Conservation (phyloP, 306 rosid genomes). For the Trifolium fragiferum region DNA sequence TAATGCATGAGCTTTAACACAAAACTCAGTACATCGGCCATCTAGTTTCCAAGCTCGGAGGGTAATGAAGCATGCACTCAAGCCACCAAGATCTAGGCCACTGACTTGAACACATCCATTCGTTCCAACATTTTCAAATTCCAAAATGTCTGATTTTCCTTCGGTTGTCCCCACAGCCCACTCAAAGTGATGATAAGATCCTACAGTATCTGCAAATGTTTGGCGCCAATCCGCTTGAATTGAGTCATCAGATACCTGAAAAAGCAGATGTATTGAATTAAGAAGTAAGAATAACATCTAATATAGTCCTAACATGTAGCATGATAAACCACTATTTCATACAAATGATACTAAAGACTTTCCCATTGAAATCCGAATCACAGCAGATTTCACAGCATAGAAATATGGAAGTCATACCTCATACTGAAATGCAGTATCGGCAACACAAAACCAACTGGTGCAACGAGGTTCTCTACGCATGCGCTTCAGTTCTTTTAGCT, state of each 20-base stretch:
- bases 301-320: constrained; percentile 13
- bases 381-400: constrained; percentile 35
- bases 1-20: constrained; percentile 94
- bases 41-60: constrained; percentile 95
- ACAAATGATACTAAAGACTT: constrained; percentile 14
- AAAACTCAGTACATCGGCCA: constrained; percentile 88
- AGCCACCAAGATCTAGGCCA: constrained; percentile 83
- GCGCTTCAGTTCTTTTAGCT: constrained; percentile 94
- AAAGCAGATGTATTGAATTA: constrained; percentile 30
- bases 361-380: constrained; percentile 38
- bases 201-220: constrained; percentile 81
- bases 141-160: constrained; percentile 92
- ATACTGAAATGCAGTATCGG: constrained; percentile 90
- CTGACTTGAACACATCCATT: constrained; percentile 74
- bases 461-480: constrained; percentile 91
- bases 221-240: constrained; percentile 94
- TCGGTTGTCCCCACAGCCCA: constrained; percentile 99
- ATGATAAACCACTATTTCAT: constrained; percentile 27
- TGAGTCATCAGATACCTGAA: constrained; percentile 83
- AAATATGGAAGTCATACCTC: constrained; percentile 70
- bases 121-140: constrained; percentile 93
- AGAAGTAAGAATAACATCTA: constrained; percentile 30
- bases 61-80: constrained; percentile 84
- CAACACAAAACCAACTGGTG: constrained; percentile 96
- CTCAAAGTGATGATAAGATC: constrained; percentile 91